These are phyloP conservation scores for Notholithocarpus densiflorus DNA, from an alignment of 306 rosid species.

Conservation along the genomic window DNA sequence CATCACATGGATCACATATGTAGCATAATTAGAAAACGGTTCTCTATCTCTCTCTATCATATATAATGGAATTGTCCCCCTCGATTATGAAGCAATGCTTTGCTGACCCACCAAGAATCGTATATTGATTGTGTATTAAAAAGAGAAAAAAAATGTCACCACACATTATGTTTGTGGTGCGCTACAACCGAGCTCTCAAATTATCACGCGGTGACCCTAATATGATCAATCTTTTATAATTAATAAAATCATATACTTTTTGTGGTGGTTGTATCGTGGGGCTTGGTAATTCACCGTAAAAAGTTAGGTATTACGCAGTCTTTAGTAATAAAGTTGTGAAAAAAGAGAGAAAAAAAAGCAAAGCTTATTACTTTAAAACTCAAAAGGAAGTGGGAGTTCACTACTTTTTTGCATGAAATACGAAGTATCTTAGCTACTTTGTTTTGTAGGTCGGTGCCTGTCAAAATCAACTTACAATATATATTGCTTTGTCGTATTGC, in stretches of 20 bases:
- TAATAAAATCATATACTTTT: conserved; percentile 8
- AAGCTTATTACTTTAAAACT: conserved; percentile 24
- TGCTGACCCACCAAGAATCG: background rate
- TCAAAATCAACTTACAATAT: conserved; percentile 43
- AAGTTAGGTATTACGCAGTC: conserved; percentile 36
- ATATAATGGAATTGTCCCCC: background rate
- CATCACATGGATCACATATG: background rate
- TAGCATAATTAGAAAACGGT: background rate
- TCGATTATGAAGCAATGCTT: background rate
- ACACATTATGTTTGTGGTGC: background rate
- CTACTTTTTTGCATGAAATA: conserved; percentile 37
- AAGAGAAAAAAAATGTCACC: too few species aligned
- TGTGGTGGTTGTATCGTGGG: conserved; percentile 33
- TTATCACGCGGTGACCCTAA: background rate
- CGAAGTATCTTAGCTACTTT: conserved; percentile 36
- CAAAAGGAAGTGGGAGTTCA: conserved; percentile 32
- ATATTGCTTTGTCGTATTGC: conserved; percentile 37
- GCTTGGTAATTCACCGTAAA: conserved; percentile 17
- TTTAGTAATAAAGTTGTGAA: conserved; percentile 10
- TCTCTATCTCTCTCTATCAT: background rate
- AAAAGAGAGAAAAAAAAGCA: conserved; percentile 11
- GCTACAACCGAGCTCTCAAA: background rate
- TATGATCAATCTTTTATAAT: conserved; percentile 2
- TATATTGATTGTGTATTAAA: background rate
- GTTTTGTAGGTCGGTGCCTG: conserved; percentile 44